Evolutionary conservation across 2,329 filamentous ascomycete species (phyloP).

Genomic region (Elsinoe fawcettii): DNA sequence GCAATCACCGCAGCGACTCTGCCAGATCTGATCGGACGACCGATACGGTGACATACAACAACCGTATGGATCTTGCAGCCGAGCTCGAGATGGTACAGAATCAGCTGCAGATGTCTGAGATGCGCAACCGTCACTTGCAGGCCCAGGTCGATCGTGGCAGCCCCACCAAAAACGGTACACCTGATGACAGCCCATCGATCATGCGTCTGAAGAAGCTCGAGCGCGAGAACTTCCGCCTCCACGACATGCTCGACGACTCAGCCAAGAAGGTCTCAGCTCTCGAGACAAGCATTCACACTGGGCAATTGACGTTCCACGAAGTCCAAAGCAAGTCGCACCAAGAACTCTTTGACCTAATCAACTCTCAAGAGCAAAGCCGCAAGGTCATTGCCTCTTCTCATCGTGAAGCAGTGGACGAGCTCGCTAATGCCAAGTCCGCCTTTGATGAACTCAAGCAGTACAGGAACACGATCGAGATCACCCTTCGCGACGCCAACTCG

Average conservation of each 20-base stretch:
- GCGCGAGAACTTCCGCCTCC: slow-evolving; percentile 80
- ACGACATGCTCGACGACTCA: slow-evolving; percentile 92
- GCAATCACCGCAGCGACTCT: slow-evolving; percentile 65
- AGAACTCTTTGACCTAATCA: slow-evolving; percentile 85
- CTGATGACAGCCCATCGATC: slow-evolving; percentile 70
- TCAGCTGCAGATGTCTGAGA: slow-evolving; percentile 84
- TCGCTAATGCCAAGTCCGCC: slow-evolving; percentile 76
- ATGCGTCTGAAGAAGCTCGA: slow-evolving; percentile 85
- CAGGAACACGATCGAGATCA: slow-evolving; percentile 71
- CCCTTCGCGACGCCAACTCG: slow-evolving; percentile 73
- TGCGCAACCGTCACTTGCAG: slow-evolving; percentile 90
- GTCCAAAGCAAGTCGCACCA: slow-evolving; percentile 90
- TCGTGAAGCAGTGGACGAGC: slow-evolving; percentile 74
- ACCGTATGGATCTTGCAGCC: slow-evolving; percentile 80
- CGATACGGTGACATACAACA: slow-evolving; percentile 77
- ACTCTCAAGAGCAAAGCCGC: slow-evolving; percentile 84
- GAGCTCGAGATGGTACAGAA: slow-evolving; percentile 91
- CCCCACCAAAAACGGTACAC: slow-evolving; percentile 52
- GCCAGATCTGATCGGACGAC: slow-evolving; percentile 75
- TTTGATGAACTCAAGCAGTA: slow-evolving; percentile 81
- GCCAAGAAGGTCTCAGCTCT: slow-evolving; percentile 83
- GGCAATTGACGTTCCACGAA: slow-evolving; percentile 81
- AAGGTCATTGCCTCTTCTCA: slow-evolving; percentile 74
- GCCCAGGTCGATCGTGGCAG: slow-evolving; percentile 69
- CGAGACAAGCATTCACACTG: slow-evolving; percentile 78